Conservation (phyloP, 495 filamentous ascomycete species). For the Baudoinia panamericana region DNA sequence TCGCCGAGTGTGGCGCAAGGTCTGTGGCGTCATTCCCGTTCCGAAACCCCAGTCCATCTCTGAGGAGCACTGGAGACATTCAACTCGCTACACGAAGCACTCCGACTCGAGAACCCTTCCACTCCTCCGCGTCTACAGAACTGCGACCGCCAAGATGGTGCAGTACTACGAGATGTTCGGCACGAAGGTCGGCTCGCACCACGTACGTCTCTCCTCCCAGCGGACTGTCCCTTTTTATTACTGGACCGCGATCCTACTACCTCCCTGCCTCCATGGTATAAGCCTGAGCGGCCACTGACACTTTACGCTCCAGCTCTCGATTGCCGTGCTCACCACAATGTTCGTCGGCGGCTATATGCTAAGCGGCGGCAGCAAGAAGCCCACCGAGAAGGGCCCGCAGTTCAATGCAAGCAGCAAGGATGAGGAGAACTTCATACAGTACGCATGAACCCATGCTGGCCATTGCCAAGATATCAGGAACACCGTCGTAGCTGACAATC, state of each 20-base stretch:
- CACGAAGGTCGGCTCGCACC: slow-evolving; percentile 76
- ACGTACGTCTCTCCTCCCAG: slow-evolving; percentile 56
- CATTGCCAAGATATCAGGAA: not conserved
- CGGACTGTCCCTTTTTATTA: too few species aligned
- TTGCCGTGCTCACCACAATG: slow-evolving; percentile 58
- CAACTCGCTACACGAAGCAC: too few species aligned
- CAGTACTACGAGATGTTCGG: slow-evolving; percentile 73
- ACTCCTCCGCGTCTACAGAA: not conserved
- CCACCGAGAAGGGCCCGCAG: slow-evolving; percentile 49
- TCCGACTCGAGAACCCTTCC: not conserved
- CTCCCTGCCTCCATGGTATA: too few species aligned
- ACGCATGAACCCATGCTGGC: slow-evolving; percentile 25
- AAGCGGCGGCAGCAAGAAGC: slow-evolving; percentile 50
- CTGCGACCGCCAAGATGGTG: slow-evolving; percentile 58
- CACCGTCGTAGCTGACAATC: slow-evolving; percentile 1
- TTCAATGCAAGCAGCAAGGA: slow-evolving; percentile 81
- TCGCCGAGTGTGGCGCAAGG: too few species aligned
- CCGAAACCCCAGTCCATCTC: too few species aligned
- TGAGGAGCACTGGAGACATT: too few species aligned
- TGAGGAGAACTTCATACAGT: slow-evolving; percentile 98
- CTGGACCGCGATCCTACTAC: too few species aligned
- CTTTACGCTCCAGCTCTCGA: slow-evolving; percentile 76
- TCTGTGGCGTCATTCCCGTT: too few species aligned
- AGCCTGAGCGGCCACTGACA: too few species aligned
- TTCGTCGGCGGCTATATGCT: slow-evolving; percentile 45